Evolutionary conservation across 179 eudicot species (phyloP), one percentile per base, ranked within the genome.

Genomic region (Spergularia azorica): DNA sequence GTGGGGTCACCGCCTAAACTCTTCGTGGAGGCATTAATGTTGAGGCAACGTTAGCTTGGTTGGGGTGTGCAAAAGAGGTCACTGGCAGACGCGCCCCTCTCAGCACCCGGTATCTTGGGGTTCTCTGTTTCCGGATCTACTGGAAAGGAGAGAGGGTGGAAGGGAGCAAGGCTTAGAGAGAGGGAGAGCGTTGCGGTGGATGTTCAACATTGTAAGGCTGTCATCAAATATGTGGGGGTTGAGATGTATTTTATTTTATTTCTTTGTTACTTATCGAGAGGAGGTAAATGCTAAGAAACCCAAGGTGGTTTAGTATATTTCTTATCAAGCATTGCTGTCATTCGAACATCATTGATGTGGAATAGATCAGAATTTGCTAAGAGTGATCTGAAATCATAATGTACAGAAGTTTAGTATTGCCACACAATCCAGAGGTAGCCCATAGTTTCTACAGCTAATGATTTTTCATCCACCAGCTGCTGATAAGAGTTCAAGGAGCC

Each of bases 401-500:
- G 57, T 17, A n/a, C 58, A 18, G 56, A 58, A 56, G 26, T n/a
- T 14, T 36, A 52, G 50, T 76, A 74, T 54, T 56, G 26, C 39
- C 43, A 38, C 18, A 52, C 26, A 52, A 59, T 54, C 11, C 73
- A 18, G 46, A 38, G 36, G 62, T 48, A 8, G 43, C 58, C 58
- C 76, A 10, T 58, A 39, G 2, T 52, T 56, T 32, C 60, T 72
- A 39, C 48, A 18, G 66, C 59, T 76, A 55, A 39, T 71, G 41
- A 60, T 56, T 67, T 15, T 67, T 67, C 77, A 66, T 80, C 67
- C 61, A 79, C 50, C 88, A 95, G 99, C 98, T 78, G 90, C 96
- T 90, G 99, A 95, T 79, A 95, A 81, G 83, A 91, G 68, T 81
- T 90, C 95, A 39, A 77, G 81, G 79, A 86, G 88, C 62, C 82